A percentile compares a stretch with the other conserved stretches of the same genome.
These are phyloP conservation scores for Hymenochaete sp. DNA, from an alignment of 1,284 basidiomycete genomes.

Conservation along the genomic window DNA sequence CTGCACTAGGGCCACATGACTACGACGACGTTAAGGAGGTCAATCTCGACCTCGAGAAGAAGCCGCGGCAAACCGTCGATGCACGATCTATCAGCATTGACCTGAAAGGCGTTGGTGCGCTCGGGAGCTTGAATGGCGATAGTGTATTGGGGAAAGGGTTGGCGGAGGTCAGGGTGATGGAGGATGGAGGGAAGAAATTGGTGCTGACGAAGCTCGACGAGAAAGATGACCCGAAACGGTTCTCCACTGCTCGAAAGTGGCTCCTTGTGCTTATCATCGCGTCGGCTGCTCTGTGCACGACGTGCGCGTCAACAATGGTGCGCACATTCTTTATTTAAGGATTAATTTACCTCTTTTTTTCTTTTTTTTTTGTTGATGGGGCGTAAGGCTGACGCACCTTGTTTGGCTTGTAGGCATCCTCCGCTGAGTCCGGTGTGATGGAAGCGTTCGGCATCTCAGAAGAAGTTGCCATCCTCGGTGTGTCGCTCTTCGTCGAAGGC, in stretches of 20 bases:
- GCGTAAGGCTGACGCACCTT: neutral
- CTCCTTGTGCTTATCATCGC: slow-evolving; percentile 45
- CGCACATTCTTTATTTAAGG: slow-evolving; percentile 27
- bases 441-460: slow-evolving; percentile 50
- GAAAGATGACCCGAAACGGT: slow-evolving; percentile 43
- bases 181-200: no score
- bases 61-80: no score
- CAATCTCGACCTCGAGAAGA: no score
- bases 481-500: slow-evolving; percentile 64
- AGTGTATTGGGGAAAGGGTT: no score
- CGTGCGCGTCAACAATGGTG: slow-evolving; percentile 66
- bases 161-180: no score
- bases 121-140: no score
- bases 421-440: slow-evolving; percentile 55
- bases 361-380: slow-evolving; percentile 7
- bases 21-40: no score
- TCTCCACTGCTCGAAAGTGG: slow-evolving; percentile 47
- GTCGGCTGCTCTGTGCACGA: slow-evolving; percentile 50
- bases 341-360: slow-evolving; percentile 4
- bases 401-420: slow-evolving; percentile 39
- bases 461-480: slow-evolving; percentile 58
- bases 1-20: no score
- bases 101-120: no score
- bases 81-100: no score
- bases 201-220: slow-evolving; percentile 37